A percentile compares a stretch with the other conserved stretches of the same genome.
Conservation (phyloP, 1,284 basidiomycete genomes). For the Papiliotrema flavescens region DNA sequence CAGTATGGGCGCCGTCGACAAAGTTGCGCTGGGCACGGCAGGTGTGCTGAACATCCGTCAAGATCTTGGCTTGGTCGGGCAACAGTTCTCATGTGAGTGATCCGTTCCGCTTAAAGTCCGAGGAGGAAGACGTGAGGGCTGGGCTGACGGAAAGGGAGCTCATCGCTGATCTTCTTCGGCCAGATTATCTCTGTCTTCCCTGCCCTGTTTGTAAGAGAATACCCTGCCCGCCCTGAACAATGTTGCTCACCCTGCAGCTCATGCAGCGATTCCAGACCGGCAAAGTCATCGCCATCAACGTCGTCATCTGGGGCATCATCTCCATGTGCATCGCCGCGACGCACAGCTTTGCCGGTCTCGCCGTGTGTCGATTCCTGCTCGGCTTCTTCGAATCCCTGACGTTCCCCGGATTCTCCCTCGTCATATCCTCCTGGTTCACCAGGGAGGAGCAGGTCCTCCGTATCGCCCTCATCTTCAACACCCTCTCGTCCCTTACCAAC, state of each 20-base stretch:
- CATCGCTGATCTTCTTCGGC: conserved; percentile 14
- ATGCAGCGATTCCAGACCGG: background rate
- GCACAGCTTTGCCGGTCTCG: conserved; percentile 5
- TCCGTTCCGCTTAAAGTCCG: too few relatives aligned
- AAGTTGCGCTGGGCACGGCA: conserved; percentile 15
- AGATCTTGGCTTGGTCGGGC: conserved; percentile 15
- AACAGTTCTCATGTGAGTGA: conserved; percentile 14
- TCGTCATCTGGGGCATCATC: conserved; percentile 27
- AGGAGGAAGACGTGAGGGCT: background rate
- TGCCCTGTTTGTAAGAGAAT: conserved; percentile 15
- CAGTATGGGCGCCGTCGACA: conserved; percentile 20
- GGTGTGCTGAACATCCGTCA: conserved; percentile 13
- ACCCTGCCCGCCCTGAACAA: conserved; percentile 1
- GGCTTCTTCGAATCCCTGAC: conserved; percentile 10
- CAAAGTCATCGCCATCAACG: conserved; percentile 17
- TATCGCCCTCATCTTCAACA: conserved; percentile 28
- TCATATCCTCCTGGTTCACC: conserved; percentile 19
- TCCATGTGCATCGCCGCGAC: conserved; percentile 6
- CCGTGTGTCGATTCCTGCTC: conserved; percentile 12
- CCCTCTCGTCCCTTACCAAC: conserved; percentile 21
- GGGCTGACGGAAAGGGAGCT: background rate
- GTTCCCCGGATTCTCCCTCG: conserved; percentile 3
- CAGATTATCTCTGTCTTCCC: conserved; percentile 17
- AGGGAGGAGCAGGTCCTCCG: conserved; percentile 25
- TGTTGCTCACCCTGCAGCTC: background rate